Percentiles rank a stretch among this genome's conserved stretches.
Evolutionary conservation across 345 rosid species (phyloP).

Genomic region (Syzygium aromaticum): DNA sequence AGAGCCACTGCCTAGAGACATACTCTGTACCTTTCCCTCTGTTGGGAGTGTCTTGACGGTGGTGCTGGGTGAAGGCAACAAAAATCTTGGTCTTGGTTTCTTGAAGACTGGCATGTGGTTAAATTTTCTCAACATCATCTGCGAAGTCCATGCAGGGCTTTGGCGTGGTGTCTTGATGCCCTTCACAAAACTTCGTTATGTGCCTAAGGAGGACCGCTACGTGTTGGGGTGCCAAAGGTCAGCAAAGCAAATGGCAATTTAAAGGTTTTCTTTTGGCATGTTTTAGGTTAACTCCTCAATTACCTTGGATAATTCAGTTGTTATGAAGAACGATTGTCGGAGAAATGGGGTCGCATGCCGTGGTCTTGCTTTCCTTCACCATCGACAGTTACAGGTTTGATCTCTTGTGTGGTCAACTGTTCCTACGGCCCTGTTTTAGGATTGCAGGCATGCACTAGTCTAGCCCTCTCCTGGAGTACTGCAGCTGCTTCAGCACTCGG

Average conservation of each 20-base stretch:
- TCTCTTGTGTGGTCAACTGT: not conserved
- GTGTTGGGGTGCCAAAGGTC: conserved; percentile 45
- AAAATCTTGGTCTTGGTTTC: conserved; percentile 23
- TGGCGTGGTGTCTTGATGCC: conserved; percentile 51
- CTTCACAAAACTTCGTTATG: conserved; percentile 33
- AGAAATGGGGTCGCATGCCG: conserved; percentile 38
- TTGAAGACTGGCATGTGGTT: conserved; percentile 57
- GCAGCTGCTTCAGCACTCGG: not conserved
- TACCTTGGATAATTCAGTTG: conserved; percentile 24
- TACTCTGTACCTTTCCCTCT: conserved; percentile 52
- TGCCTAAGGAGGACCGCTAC: conserved; percentile 26
- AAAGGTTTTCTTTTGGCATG: not conserved
- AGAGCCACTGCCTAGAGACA: conserved; percentile 40
- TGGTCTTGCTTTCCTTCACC: conserved; percentile 59
- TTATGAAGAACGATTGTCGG: conserved; percentile 36
- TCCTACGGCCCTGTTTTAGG: not conserved
- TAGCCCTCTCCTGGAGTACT: not conserved
- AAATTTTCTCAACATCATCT: conserved; percentile 37
- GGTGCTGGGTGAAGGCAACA: conserved; percentile 18
- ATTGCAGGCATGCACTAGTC: not conserved
- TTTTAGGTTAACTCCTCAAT: not conserved
- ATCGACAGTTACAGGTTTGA: conserved; percentile 55
- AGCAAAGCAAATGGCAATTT: not conserved
- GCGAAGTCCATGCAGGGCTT: conserved; percentile 51
- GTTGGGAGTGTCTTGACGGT: conserved; percentile 72